Percentiles rank a stretch among this genome's conserved stretches.
phyloP scores from a whole-genome alignment of 495 filamentous ascomycete species.

The Xylaria intraflava region DNA sequence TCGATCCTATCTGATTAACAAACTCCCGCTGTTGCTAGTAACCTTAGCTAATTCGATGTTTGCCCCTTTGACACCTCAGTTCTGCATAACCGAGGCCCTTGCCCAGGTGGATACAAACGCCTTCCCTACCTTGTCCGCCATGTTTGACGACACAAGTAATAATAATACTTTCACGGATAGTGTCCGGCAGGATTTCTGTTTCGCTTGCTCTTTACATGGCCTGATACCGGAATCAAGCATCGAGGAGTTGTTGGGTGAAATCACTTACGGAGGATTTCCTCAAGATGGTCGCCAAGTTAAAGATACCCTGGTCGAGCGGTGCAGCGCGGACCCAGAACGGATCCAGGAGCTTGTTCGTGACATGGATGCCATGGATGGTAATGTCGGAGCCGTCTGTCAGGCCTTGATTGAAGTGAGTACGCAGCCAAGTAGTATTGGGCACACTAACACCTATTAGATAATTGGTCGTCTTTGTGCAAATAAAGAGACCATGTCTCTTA shows the following conservation, averaged over 20 bases:
- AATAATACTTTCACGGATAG: constrained; percentile 69
- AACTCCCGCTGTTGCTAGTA: constrained; percentile 72
- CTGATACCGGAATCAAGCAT: constrained; percentile 73
- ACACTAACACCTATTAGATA: constrained; percentile 42
- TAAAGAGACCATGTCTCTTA: constrained; percentile 88
- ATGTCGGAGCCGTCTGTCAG: constrained; percentile 80
- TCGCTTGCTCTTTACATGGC: constrained; percentile 80
- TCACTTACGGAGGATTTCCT: constrained; percentile 75
- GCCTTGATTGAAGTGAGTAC: constrained; percentile 67
- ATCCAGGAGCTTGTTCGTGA: constrained; percentile 69
- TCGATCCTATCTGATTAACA: constrained; percentile 89
- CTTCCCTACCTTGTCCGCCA: constrained; percentile 71
- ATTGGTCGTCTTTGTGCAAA: constrained; percentile 69
- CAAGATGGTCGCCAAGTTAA: constrained; percentile 67
- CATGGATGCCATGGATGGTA: constrained; percentile 89
- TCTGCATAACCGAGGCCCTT: constrained; percentile 74
- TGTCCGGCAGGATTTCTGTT: constrained; percentile 86
- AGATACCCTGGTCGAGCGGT: constrained; percentile 68
- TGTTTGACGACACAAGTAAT: constrained; percentile 66
- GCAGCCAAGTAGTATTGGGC: not conserved
- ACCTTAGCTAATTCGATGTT: constrained; percentile 55
- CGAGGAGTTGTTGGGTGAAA: constrained; percentile 74
- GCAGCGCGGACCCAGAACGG: constrained; percentile 60
- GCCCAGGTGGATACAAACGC: constrained; percentile 68
- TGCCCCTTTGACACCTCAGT: constrained; percentile 60